Evolutionary conservation across 2,329 filamentous ascomycete species (phyloP).

Genomic region (Calonectria montana): DNA sequence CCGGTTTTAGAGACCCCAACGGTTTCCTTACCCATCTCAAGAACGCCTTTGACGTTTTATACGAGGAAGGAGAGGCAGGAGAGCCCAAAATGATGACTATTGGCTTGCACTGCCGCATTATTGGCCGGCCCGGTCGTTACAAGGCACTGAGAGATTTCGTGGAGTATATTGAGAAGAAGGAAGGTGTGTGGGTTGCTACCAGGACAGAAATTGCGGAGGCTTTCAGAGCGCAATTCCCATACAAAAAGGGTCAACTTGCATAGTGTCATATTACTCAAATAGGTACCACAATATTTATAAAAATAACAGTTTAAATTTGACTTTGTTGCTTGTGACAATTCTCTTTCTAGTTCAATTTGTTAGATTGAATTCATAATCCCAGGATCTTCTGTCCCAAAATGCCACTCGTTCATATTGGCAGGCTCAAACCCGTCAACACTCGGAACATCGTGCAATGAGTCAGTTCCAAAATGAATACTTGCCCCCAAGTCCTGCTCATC

Average conservation of each 20-base stretch:
- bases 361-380: background rate
- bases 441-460: background rate
- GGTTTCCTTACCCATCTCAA: conserved; percentile 60
- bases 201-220: conserved; percentile 63
- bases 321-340: background rate
- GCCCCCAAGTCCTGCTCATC: background rate
- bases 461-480: background rate
- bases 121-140: conserved; percentile 63
- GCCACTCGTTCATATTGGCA: background rate
- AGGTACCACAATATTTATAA: background rate
- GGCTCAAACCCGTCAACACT: background rate
- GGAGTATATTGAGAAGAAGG: conserved; percentile 63
- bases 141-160: conserved; percentile 63
- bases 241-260: conserved; percentile 53
- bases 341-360: background rate
- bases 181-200: conserved; percentile 65
- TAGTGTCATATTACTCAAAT: background rate
- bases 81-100: conserved; percentile 69
- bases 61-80: conserved; percentile 61
- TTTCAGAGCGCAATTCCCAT: conserved; percentile 60
- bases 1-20: conserved; percentile 57
- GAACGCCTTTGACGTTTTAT: conserved; percentile 64
- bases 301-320: too few relatives aligned
- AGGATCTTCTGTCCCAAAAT: background rate
- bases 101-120: conserved; percentile 63